A percentile compares a stretch with the other conserved stretches of the same genome.
Conservation (phyloP, 768 basidiomycete species). For the Clitopilus hobsonii region DNA sequence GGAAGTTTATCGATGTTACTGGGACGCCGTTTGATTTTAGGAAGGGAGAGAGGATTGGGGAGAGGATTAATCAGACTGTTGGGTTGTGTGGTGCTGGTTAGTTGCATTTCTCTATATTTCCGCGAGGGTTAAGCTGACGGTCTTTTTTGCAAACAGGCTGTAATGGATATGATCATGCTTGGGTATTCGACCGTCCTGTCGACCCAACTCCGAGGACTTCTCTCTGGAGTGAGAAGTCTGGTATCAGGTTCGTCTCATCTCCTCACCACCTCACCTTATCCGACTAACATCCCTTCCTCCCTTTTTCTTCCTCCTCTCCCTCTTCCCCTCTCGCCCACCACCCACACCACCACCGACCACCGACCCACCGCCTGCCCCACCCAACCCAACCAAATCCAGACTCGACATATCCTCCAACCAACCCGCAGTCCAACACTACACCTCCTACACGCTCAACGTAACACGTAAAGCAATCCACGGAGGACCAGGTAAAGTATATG, state of each 20-base stretch:
- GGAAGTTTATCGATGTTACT: conserved; percentile 14
- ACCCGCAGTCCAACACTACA: conserved; percentile 47
- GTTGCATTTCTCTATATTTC: too few relatives aligned
- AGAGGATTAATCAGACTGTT: conserved; percentile 28
- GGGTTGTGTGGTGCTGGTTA: too few relatives aligned
- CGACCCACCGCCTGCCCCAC: too few relatives aligned
- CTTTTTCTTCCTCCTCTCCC: too few relatives aligned
- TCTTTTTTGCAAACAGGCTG: too few relatives aligned
- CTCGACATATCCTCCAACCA: conserved; percentile 48
- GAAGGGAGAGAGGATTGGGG: conserved; percentile 24
- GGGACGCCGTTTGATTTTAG: conserved; percentile 40
- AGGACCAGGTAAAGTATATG: conserved; percentile 37
- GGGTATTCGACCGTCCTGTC: conserved; percentile 40
- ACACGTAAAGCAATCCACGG: conserved; percentile 46
- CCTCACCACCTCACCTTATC: neutral
- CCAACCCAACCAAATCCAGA: too few relatives aligned
- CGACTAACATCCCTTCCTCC: neutral
- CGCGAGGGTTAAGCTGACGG: too few relatives aligned
- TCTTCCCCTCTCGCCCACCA: too few relatives aligned
- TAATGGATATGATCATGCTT: conserved; percentile 45
- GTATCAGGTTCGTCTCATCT: conserved; percentile 33
- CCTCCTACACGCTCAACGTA: conserved; percentile 39
- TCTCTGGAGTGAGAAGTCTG: conserved; percentile 44
- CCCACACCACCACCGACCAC: too few relatives aligned
- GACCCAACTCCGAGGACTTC: conserved; percentile 24